A percentile compares a stretch with the other conserved stretches of the same genome.
phyloP scores from a whole-genome alignment of 1,284 basidiomycete species.

The Phlebopus sp. region DNA sequence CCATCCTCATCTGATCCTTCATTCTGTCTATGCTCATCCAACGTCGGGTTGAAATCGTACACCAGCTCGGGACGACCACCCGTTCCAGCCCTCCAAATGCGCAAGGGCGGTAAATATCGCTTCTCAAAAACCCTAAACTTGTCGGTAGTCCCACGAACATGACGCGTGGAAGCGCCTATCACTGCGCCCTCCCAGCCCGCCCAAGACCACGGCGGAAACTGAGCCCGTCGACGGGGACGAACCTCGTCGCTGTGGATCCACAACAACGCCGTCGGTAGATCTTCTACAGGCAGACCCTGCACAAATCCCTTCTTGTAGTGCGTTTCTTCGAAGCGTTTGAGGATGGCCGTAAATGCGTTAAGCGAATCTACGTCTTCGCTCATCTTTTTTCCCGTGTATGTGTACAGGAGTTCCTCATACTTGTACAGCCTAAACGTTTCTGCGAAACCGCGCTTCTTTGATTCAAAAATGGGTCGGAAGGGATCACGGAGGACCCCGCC shows the following conservation, averaged over 20 bases:
- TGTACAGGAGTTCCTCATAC: conserved; percentile 4
- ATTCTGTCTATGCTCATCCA: neutral
- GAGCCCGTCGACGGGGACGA: conserved; percentile 1
- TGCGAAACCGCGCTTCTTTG: neutral
- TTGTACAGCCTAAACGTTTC: conserved; percentile 4
- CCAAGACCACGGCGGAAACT: conserved; percentile 17
- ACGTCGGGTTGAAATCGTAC: conserved; percentile 8
- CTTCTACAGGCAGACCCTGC: conserved; percentile 10
- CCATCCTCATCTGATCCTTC: neutral
- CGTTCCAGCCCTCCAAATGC: conserved; percentile 11
- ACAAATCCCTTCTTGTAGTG: conserved; percentile 13
- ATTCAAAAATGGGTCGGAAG: conserved; percentile 5
- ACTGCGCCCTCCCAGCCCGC: conserved; percentile 10
- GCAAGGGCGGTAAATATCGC: conserved; percentile 5
- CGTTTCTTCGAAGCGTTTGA: conserved; percentile 2
- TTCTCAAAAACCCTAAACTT: too few relatives aligned
- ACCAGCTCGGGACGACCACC: conserved; percentile 1
- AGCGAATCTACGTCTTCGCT: conserved; percentile 11
- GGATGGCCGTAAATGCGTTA: conserved; percentile 14
- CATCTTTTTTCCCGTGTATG: conserved; percentile 9
- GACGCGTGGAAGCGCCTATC: too few relatives aligned
- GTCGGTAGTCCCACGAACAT: too few relatives aligned
- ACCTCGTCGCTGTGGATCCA: conserved; percentile 11
- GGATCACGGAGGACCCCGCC: conserved; percentile 11
- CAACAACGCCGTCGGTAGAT: conserved; percentile 8